Evolutionary conservation across 163 green algal genomes (phyloP).

Genomic region (Scenedesmus sp.): DNA sequence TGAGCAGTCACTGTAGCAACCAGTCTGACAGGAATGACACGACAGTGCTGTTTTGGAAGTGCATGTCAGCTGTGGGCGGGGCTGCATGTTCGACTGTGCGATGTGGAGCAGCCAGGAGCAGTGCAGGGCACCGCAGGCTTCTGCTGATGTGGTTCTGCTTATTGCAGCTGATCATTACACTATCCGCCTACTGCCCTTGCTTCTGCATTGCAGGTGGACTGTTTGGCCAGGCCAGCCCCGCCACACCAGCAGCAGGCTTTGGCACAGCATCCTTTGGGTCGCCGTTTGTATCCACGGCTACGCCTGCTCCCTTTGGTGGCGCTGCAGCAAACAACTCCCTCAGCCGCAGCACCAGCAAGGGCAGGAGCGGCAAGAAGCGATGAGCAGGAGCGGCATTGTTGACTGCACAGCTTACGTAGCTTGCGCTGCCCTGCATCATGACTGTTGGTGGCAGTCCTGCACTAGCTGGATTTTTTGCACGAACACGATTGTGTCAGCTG

Average conservation of each 20-base stretch:
- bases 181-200: background rate
- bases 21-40: background rate
- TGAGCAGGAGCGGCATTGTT: background rate
- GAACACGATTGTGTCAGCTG: too few relatives aligned
- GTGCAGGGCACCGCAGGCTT: background rate
- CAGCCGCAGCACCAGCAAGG: constrained; percentile 46
- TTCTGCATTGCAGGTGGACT: constrained; percentile 4
- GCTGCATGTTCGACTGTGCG: background rate
- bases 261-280: constrained; percentile 30
- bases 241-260: constrained; percentile 37
- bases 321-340: constrained; percentile 9
- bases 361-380: constrained; percentile 42
- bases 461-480: too few relatives aligned
- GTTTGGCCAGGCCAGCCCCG: background rate
- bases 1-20: background rate
- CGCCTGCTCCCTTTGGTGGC: constrained; percentile 38
- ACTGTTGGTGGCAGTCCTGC: background rate
- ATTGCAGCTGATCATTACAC: background rate
- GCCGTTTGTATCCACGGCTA: constrained; percentile 33
- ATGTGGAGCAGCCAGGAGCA: background rate
- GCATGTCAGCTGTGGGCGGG: background rate
- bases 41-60: background rate
- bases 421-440: background rate
- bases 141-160: background rate
- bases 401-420: background rate